These are phyloP conservation scores for Anisodus acutangulus DNA, from an alignment of 257 asterid species.

Conservation along the genomic window DNA sequence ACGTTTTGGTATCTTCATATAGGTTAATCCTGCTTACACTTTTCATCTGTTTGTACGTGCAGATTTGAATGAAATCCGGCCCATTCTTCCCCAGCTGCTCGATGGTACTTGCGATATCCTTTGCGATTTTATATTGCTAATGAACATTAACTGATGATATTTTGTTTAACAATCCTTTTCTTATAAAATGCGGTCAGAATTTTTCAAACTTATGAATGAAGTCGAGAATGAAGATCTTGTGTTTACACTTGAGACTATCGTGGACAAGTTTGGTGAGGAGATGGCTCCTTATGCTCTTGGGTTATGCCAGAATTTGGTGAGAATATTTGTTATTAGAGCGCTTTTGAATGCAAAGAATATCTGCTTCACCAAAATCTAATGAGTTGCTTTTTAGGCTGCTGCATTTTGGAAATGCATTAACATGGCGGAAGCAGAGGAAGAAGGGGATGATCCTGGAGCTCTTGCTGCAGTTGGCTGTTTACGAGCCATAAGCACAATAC, in stretches of 20 bases:
- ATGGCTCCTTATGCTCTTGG: constrained; percentile 99
- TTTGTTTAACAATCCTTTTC: not conserved
- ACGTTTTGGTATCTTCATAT: constrained; percentile 15
- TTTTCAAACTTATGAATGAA: constrained; percentile 95
- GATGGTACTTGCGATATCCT: constrained; percentile 64
- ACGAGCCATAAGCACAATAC: constrained; percentile 98
- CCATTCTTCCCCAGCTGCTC: constrained; percentile 90
- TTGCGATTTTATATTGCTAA: constrained; percentile 20
- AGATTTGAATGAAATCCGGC: constrained; percentile 90
- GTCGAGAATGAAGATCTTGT: constrained; percentile 99
- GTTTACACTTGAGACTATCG: constrained; percentile 94
- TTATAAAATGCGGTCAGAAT: constrained; percentile 54
- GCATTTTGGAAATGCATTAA: constrained; percentile 99
- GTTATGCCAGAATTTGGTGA: constrained; percentile 95
- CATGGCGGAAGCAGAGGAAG: constrained; percentile 90
- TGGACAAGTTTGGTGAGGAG: constrained; percentile 99
- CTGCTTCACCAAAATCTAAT: constrained; percentile 10
- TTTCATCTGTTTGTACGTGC: constrained; percentile 30
- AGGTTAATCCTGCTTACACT: constrained; percentile 30
- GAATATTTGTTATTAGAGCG: constrained; percentile 28
- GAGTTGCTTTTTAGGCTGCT: constrained; percentile 66
- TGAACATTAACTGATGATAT: not conserved
- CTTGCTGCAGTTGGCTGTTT: constrained; percentile 99
- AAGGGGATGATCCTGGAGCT: constrained; percentile 98
- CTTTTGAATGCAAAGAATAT: constrained; percentile 14